Evolutionary conservation across 1,284 basidiomycete species (phyloP).

Genomic region (Leucoagaricus sp.): DNA sequence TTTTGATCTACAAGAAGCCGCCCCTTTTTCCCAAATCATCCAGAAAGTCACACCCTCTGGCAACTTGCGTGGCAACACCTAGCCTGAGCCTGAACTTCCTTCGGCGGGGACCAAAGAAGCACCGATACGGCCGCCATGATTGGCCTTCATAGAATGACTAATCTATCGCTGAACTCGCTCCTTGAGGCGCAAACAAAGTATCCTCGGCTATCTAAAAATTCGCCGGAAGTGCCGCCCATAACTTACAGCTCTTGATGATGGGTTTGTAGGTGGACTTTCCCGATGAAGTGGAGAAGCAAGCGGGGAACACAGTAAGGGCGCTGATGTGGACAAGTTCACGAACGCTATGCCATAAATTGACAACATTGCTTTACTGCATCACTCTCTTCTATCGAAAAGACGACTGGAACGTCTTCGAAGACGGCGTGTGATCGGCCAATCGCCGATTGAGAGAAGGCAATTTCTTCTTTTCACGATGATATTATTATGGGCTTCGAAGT

Average conservation of each 20-base stretch:
- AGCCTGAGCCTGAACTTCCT: neutral
- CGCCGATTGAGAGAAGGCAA: neutral
- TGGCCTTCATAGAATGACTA: conserved; percentile 3
- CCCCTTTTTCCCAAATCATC: conserved; percentile 1
- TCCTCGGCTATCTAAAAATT: neutral
- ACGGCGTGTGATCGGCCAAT: no score
- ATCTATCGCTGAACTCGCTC: neutral
- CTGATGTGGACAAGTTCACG: neutral
- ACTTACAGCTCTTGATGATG: no score
- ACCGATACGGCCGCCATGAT: conserved; percentile 2
- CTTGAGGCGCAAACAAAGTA: neutral
- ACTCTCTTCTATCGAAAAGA: neutral
- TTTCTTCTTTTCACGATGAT: neutral
- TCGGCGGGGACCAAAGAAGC: neutral
- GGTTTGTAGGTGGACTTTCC: neutral
- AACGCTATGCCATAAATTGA: neutral
- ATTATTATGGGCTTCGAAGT: neutral
- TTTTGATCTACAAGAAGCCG: conserved; percentile 9
- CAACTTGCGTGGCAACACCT: neutral
- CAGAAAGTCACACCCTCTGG: neutral
- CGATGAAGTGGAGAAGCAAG: neutral
- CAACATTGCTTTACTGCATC: neutral
- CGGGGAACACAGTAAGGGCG: neutral
- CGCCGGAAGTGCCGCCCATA: neutral
- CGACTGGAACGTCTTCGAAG: no score